Evolutionary conservation across 2,329 filamentous ascomycete species (phyloP).

Genomic region (Stachybotrys echinatus): DNA sequence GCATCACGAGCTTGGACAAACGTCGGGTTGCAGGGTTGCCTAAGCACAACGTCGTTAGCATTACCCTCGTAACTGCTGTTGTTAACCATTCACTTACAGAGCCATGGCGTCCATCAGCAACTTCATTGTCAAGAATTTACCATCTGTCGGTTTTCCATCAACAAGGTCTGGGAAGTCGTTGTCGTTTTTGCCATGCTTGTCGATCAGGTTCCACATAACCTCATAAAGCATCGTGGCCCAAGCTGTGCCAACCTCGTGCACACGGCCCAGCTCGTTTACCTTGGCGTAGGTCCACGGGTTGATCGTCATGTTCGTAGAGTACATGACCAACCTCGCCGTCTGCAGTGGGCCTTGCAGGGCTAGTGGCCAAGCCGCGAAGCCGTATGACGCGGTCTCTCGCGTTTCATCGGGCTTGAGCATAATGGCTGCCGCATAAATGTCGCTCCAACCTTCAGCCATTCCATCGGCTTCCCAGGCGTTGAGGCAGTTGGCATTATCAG

Average conservation of each 20-base stretch:
- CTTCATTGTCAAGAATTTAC: slow-evolving; percentile 41
- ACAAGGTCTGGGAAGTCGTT: slow-evolving; percentile 27
- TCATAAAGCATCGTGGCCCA: slow-evolving; percentile 48
- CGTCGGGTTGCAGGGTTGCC: no score
- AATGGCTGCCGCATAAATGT: slow-evolving; percentile 44
- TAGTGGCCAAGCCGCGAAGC: background rate
- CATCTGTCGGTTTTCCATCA: slow-evolving; percentile 38
- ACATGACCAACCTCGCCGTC: slow-evolving; percentile 23
- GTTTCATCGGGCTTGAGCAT: slow-evolving; percentile 36
- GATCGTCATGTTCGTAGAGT: slow-evolving; percentile 35
- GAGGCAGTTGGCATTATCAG: slow-evolving; percentile 40
- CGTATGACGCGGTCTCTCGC: slow-evolving; percentile 22
- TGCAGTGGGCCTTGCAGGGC: background rate
- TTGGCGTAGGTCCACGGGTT: slow-evolving; percentile 40
- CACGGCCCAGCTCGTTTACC: slow-evolving; percentile 23
- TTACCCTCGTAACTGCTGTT: no score
- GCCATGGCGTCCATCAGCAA: background rate
- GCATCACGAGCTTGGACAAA: no score
- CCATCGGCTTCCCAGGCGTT: slow-evolving; percentile 35
- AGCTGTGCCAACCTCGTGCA: slow-evolving; percentile 39
- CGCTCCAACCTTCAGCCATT: slow-evolving; percentile 48
- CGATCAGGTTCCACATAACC: slow-evolving; percentile 45
- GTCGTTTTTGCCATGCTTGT: slow-evolving; percentile 40
- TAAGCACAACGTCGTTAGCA: no score
- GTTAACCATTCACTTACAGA: no score